Conservation (phyloP, 2,329 filamentous ascomycete species). For the Aspergillus alliaceus region DNA sequence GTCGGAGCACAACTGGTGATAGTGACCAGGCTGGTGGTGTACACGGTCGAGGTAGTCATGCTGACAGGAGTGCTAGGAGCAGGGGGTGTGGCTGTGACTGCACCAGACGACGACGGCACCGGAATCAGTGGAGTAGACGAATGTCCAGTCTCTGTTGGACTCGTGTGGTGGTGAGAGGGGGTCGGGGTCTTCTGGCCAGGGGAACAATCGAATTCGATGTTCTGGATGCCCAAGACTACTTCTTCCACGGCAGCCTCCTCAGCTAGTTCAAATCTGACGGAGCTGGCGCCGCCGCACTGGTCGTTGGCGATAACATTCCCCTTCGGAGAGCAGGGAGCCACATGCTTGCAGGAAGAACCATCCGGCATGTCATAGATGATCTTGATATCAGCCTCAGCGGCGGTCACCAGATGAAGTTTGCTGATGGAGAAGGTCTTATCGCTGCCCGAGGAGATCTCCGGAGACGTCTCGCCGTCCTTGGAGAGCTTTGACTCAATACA, state of each 20-base stretch:
- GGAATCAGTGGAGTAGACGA: conserved; percentile 17
- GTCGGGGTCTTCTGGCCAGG: conserved; percentile 18
- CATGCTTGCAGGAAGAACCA: conserved; percentile 78
- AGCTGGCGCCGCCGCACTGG: conserved; percentile 88
- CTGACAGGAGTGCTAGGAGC: conserved; percentile 19
- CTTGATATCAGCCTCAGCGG: conserved; percentile 76
- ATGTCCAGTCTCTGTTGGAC: conserved; percentile 15
- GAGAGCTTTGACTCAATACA: conserved; percentile 58
- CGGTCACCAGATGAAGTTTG: conserved; percentile 69
- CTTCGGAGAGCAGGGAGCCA: conserved; percentile 62
- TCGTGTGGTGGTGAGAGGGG: conserved; percentile 12
- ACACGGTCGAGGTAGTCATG: conserved; percentile 40
- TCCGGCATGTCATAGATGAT: conserved; percentile 87
- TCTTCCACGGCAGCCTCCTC: conserved; percentile 55
- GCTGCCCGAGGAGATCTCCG: conserved; percentile 60
- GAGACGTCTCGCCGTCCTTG: conserved; percentile 47
- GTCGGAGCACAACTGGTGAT: conserved; percentile 42
- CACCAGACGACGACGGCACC: conserved; percentile 16
- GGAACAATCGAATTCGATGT: conserved; percentile 29
- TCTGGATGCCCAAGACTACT: conserved; percentile 64
- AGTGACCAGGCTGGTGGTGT: conserved; percentile 37
- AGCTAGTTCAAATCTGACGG: conserved; percentile 69
- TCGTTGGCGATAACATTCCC: conserved; percentile 75
- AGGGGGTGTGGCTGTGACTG: conserved; percentile 15
- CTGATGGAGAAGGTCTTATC: conserved; percentile 70